These are phyloP conservation scores for Trichophyton verrucosum DNA, from an alignment of 2,329 filamentous ascomycete species.

Conservation along the genomic window DNA sequence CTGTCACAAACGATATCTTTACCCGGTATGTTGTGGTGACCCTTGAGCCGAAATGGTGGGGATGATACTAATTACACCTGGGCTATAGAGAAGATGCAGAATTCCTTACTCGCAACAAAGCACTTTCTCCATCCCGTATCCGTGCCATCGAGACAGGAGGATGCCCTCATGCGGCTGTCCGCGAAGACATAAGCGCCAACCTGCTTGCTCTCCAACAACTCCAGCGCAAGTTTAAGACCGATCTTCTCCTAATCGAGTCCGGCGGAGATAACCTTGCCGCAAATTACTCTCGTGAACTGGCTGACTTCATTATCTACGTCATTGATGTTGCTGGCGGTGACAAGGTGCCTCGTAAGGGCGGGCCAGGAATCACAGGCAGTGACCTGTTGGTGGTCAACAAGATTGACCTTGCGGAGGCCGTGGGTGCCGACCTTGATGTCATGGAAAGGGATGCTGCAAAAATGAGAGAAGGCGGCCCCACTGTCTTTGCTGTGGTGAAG, in stretches of 20 bases:
- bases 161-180: slow-evolving; percentile 91
- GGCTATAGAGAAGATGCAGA: slow-evolving; percentile 71
- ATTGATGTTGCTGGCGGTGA: slow-evolving; percentile 95
- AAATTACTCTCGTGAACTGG: slow-evolving; percentile 89
- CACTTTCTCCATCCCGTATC: slow-evolving; percentile 72
- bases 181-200: slow-evolving; percentile 92
- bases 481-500: slow-evolving; percentile 96
- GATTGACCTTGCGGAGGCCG: slow-evolving; percentile 80
- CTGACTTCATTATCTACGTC: slow-evolving; percentile 97
- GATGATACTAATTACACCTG: neutral
- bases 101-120: slow-evolving; percentile 78
- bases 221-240: slow-evolving; percentile 64
- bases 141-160: slow-evolving; percentile 94
- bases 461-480: slow-evolving; percentile 91
- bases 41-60: neutral
- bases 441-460: slow-evolving; percentile 92
- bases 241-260: slow-evolving; percentile 85
- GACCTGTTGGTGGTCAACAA: slow-evolving; percentile 94
- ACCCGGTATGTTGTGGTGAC: slow-evolving; percentile 45
- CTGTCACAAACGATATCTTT: slow-evolving; percentile 98
- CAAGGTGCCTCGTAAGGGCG: slow-evolving; percentile 92
- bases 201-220: slow-evolving; percentile 83
- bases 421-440: slow-evolving; percentile 78
- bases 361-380: slow-evolving; percentile 91
- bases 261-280: slow-evolving; percentile 94